These are phyloP conservation scores for Arabidopsis hybrid DNA, from an alignment of 441 rosid genomes.

Conservation along the genomic window DNA sequence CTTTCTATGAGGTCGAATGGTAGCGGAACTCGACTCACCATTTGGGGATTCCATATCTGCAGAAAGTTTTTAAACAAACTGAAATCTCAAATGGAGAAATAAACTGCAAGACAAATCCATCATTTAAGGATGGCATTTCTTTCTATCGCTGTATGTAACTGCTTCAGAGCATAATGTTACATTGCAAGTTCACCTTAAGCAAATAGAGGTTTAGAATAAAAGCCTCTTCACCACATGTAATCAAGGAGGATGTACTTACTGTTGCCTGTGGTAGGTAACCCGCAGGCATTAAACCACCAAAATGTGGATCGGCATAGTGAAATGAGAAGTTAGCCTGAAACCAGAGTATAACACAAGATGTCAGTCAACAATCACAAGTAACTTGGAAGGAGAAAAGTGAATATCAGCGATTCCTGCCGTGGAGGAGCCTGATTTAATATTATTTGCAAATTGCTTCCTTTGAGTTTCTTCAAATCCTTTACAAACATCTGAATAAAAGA, in stretches of 20 bases:
- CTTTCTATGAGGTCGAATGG: constrained; percentile 56
- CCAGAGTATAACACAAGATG: constrained; percentile 19
- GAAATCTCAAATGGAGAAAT: background rate
- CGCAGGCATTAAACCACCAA: constrained; percentile 50
- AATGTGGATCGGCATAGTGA: constrained; percentile 57
- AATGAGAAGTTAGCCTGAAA: constrained; percentile 54
- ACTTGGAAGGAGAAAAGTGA: constrained; percentile 50
- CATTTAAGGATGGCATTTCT: constrained; percentile 49
- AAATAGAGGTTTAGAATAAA: background rate
- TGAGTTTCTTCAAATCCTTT: constrained; percentile 52
- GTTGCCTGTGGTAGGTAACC: constrained; percentile 53
- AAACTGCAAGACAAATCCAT: background rate
- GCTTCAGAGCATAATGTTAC: background rate
- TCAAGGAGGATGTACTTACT: constrained; percentile 42
- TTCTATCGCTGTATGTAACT: constrained; percentile 20
- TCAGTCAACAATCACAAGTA: constrained; percentile 25
- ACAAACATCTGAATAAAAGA: constrained; percentile 11
- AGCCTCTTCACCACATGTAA: background rate
- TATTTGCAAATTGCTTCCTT: constrained; percentile 47
- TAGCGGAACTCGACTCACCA: constrained; percentile 69
- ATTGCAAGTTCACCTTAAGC: constrained; percentile 13
- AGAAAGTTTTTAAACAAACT: background rate
- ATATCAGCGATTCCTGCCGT: constrained; percentile 53
- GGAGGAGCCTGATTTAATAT: constrained; percentile 40
- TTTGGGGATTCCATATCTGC: constrained; percentile 44